These are phyloP conservation scores for Skeletonema grethae DNA, from an alignment of 108 stramenopile genomes.

Conservation along the genomic window DNA sequence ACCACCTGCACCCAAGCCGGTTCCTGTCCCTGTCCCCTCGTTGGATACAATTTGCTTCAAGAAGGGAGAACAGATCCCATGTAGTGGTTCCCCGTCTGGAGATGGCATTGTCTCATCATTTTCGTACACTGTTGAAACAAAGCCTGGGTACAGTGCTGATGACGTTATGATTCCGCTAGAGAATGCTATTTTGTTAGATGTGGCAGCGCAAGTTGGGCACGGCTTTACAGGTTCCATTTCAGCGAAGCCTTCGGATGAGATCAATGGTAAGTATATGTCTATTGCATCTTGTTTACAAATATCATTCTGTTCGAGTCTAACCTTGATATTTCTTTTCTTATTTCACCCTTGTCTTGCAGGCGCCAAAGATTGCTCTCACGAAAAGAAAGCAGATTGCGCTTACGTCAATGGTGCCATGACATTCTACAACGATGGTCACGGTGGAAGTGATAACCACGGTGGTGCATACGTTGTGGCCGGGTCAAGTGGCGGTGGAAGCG, in stretches of 20 bases:
- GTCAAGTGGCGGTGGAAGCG: neutral
- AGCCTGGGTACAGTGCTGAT: slow-evolving; percentile 10
- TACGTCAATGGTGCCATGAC: slow-evolving; percentile 3
- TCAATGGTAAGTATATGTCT: slow-evolving; percentile 25
- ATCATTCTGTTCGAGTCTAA: neutral
- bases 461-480: neutral
- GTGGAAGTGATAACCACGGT: neutral
- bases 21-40: neutral
- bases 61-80: slow-evolving; percentile 6
- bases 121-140: slow-evolving; percentile 31
- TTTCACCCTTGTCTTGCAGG: neutral
- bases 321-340: neutral
- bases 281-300: neutral
- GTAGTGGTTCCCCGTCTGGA: neutral
- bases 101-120: slow-evolving; percentile 16
- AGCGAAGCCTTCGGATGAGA: slow-evolving; percentile 21
- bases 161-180: slow-evolving; percentile 12
- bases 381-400: neutral
- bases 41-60: slow-evolving; percentile 22
- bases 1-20: neutral
- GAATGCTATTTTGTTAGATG: slow-evolving; percentile 25
- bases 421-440: neutral
- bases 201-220: slow-evolving; percentile 4
- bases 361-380: neutral
- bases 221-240: slow-evolving; percentile 24